Percentiles rank a stretch among this genome's conserved stretches.
These are phyloP conservation scores for Pseudocohnilembus persalinus DNA, from an alignment of 169 alveolate species.

Conservation along the genomic window DNA sequence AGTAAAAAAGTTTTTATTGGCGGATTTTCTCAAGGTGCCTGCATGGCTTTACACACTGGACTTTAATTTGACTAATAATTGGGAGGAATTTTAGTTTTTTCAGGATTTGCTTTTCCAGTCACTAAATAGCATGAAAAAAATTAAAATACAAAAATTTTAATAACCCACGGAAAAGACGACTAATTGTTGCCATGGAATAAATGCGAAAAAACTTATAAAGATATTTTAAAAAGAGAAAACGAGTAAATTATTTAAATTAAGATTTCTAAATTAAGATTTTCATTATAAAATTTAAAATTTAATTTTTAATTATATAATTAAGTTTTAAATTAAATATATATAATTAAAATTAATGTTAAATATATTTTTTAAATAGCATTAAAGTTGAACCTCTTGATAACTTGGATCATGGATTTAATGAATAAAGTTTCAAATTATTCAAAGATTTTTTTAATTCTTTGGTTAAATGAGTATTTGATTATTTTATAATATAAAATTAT, in stretches of 20 bases:
- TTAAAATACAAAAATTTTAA: conserved; percentile 50
- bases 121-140: conserved; percentile 47
- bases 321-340: too few relatives aligned
- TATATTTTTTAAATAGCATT: background rate
- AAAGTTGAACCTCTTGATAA: background rate
- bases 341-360: too few relatives aligned
- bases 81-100: conserved; percentile 64
- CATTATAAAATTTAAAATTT: too few relatives aligned
- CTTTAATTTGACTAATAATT: conserved; percentile 42
- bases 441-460: background rate
- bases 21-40: conserved; percentile 78
- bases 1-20: conserved; percentile 65
- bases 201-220: conserved; percentile 23
- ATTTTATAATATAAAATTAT: too few relatives aligned
- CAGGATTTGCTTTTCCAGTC: conserved; percentile 52
- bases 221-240: too few relatives aligned
- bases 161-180: conserved; percentile 67
- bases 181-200: conserved; percentile 42
- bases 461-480: background rate
- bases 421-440: background rate
- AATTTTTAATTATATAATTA: too few relatives aligned
- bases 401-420: background rate
- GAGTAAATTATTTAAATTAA: too few relatives aligned
- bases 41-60: conserved; percentile 53
- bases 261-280: too few relatives aligned